Percentiles rank a stretch among this genome's conserved stretches.
Conservation (phyloP, 306 rosid genomes). For the Albizia julibrissin region DNA sequence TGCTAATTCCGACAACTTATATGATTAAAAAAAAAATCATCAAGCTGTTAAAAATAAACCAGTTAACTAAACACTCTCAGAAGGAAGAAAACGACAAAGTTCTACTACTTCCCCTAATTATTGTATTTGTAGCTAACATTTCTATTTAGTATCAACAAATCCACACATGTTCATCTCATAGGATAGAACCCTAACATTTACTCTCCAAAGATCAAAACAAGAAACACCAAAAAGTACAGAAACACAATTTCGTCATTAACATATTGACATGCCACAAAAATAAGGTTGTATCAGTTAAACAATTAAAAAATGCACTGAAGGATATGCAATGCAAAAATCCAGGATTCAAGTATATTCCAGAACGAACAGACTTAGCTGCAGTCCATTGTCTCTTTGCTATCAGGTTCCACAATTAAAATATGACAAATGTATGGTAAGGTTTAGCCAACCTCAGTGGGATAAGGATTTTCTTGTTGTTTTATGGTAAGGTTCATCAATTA, state of each 20-base stretch:
- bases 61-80: not conserved
- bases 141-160: not conserved
- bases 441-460: not conserved
- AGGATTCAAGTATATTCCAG: not conserved
- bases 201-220: not conserved
- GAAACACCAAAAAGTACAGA: not conserved
- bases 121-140: not conserved
- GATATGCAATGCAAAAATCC: not conserved
- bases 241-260: not conserved
- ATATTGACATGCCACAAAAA: not conserved
- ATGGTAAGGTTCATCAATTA: not conserved
- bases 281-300: not conserved
- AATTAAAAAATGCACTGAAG: not conserved
- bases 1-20: not conserved
- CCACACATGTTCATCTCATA: not conserved
- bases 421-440: not conserved
- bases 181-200: not conserved
- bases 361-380: not conserved
- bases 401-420: not conserved
- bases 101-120: not conserved
- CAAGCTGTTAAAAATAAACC: not conserved
- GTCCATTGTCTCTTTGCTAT: not conserved
- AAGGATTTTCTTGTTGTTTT: not conserved
- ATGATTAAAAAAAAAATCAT: not conserved
- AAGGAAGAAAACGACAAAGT: not conserved